Evolutionary conservation across 2,329 filamentous ascomycete genomes (phyloP), one percentile per base, ranked within the genome.

Genomic region (Stagonosporopsis chrysanthemi): DNA sequence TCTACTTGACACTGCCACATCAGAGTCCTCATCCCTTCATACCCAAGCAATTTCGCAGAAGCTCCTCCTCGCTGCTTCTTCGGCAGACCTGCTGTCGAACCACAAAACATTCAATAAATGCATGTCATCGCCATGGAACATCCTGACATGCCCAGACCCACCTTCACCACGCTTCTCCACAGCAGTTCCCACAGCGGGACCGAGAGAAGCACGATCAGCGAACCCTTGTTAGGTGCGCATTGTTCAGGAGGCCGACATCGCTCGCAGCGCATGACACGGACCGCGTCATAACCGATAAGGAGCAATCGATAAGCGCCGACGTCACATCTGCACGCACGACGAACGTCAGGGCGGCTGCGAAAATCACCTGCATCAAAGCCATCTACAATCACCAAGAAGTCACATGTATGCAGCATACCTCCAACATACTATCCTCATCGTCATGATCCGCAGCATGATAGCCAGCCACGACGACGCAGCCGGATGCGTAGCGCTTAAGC

Each of bases 181-280:
- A 52, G 8, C 23, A 42, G 42, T 31, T 38, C 42, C 53, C 29
- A 46, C 36, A 47, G 33, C 41, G 19, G 19, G 40, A 35, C 28
- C 46, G 7, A 48, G 39, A 29, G 15, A 46, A 38, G 43, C 43
- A 48, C 38, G 48, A 56, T 40, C 42, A 36, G 24, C 38, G 31
- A 43, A 43, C 48, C 47, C 48, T 52, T 8, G 22, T 46, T 43
- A 36, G 29, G 17, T 33, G 41, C 28, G 47, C 47, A 56, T 50
- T 26, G 40, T 22, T 55, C 15, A 45, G 41, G 4, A 28, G 22
- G 28, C 41, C 53, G 53, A 56, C 46, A 56, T 56, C 53, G 53
- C 53, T 56, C 46, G 40, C 14, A 12, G 40, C 47, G 26, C 41
- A 42, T 15, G 19, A 36, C 26, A 40, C n/a, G 36, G 47, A 24